Base-by-base conservation (phyloP, 768 basidiomycete species). In the Russula vinacea region DNA sequence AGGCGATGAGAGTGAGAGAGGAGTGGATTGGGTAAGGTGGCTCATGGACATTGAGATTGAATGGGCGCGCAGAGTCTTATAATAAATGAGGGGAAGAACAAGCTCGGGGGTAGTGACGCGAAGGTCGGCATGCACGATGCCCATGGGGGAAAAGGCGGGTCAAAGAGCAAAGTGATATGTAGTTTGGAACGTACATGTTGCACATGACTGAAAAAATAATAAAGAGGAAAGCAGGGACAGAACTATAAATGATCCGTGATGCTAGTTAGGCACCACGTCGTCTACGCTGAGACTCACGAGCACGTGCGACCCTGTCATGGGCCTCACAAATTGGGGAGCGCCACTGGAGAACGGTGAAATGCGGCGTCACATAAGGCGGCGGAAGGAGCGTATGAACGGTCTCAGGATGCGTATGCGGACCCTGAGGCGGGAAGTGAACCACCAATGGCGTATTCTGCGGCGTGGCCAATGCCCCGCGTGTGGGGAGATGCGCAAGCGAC, bases 371-470 rank as follows among this genome's bases (percentile, higher is more conserved):
- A 71, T 90, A 90, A 47, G 89, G 88, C 3, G 83, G 81, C 0
- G 90, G 90, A 26, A 91, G 78, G 19, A 90, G 78, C 0, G 88
- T 82, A 71, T 92, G 90, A 10, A 87, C 82, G 29, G 75, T 77
- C 71, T 89, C 87, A 22, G 83, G 74, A 60, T 83, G 78, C 26
- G 76, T 76, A 54, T 80, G 78, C 19, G 83, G 79, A 60, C 83
- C 85, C n/a, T 76, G 74, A 0, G 83, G 80, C 10, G 90, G 88
- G 76, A 91, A 89, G 74, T 84, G 81, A 9, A 81, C 76, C 7
- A 84, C 78, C 56, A 84, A 73, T 62, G 83, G 83, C 3, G 77
- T 8, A 9, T 47, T 56, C n/a, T 60, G 78, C 13, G 75, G 70
- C 37, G 76, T 52, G 42, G 74, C 72, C 14, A 71, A 69, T 19